Conservation (phyloP, 148 eudicot genomes). For the Rhododendron ferrugineum region DNA sequence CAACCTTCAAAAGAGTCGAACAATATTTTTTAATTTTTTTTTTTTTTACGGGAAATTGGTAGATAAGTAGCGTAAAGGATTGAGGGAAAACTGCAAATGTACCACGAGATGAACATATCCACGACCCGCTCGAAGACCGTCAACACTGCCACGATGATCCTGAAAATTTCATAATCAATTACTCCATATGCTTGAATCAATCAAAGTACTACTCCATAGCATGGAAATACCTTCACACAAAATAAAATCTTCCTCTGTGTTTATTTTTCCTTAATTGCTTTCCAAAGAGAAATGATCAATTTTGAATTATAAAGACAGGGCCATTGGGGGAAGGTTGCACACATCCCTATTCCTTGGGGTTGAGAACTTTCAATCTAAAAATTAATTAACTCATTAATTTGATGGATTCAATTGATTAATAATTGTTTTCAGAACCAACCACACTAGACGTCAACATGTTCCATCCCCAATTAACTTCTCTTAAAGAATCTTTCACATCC, state of each 20-base stretch:
- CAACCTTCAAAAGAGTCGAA: constrained; percentile 16
- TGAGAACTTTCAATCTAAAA: neutral
- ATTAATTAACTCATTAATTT: neutral
- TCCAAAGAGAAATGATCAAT: neutral
- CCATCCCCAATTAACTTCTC: neutral
- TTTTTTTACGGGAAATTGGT: too few relatives aligned
- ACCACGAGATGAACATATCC: constrained; percentile 33
- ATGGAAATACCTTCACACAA: neutral
- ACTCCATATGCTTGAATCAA: neutral
- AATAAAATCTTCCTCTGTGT: neutral
- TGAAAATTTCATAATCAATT: constrained; percentile 1
- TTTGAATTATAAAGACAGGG: neutral
- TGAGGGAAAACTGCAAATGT: neutral
- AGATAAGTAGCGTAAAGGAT: neutral
- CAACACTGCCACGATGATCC: constrained; percentile 31
- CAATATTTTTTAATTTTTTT: neutral
- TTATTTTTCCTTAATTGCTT: neutral
- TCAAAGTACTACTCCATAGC: neutral
- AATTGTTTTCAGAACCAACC: too few relatives aligned
- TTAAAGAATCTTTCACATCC: neutral
- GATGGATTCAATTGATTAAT: neutral
- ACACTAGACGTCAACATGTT: neutral
- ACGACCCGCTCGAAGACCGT: constrained; percentile 28
- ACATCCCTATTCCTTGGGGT: neutral
- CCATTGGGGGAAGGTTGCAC: neutral